Base-by-base conservation (phyloP, 768 basidiomycete genomes). In the Pleurotus giganteus region DNA sequence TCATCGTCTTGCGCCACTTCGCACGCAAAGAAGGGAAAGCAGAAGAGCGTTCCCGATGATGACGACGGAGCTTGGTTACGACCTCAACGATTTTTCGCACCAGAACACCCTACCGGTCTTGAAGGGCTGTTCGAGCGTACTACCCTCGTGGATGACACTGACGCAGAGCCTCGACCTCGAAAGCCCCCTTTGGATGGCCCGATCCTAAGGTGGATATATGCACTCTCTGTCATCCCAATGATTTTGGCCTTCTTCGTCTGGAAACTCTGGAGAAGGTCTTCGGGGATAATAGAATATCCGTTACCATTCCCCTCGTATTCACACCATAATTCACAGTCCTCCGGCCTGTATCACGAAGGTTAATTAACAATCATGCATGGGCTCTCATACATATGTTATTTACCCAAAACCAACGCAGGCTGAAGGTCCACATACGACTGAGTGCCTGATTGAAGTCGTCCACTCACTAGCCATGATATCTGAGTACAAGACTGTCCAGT, bases 71-170 rank as follows among this genome's bases (percentile, higher is more conserved):
- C 71, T 23, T 85, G 79, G 82, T 61, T 91, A 47, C 80, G 83
- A 4, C 88, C 85, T 3, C 89, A 89, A 60, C 77, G 79, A 12
- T 91, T 90, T 64, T 91, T 90, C 60, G 80, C 87, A 13, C 89
- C 88, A 0, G 88, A 90, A 65, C 79, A 82, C 57, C 86, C 88
- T 0, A 91, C 89, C 0, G 89, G 89, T 12, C 74, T 91, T 6
- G 89, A 91, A 66, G 74, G 76, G 32, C 69, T 91, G 13, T 85
- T 91, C 57, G 83, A 84, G 54, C 74, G 72, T 57, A 83, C 87
- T 9, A 77, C 74, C 47, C 69, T 87, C 6, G 71, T 71, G 21
- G 83, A 86, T 50, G 83, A 84, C 49, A 56, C 59, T 17, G 54
- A 45, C 21, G 19, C 5, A 12, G 17, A 29, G 28, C n/a, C 53